Conservation (phyloP, 768 basidiomycete species). For the Dioszegia aurantiaca region DNA sequence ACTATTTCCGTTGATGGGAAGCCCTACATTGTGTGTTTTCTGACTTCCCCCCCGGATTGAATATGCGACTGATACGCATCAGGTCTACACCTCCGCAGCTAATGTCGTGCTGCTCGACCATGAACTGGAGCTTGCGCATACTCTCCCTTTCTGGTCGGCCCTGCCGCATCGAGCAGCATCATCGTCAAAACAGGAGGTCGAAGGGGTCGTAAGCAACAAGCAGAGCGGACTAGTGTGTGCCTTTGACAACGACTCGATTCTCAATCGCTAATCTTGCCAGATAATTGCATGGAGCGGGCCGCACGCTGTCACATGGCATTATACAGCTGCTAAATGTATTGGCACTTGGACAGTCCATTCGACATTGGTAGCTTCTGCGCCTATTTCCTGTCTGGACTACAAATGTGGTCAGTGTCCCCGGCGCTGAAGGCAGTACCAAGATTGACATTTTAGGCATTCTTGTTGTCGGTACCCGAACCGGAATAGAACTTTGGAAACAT, state of each 20-base stretch:
- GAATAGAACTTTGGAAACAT: conserved; percentile 41
- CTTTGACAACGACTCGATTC: not conserved
- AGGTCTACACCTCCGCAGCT: conserved; percentile 33
- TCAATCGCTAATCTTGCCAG: conserved; percentile 17
- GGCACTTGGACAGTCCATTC: conserved; percentile 34
- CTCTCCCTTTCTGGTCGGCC: conserved; percentile 35
- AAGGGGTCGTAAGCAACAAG: conserved; percentile 23
- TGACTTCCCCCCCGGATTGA: not conserved
- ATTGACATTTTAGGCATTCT: conserved; percentile 22
- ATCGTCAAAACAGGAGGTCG: conserved; percentile 19
- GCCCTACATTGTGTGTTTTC: conserved; percentile 31
- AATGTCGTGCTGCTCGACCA: conserved; percentile 32
- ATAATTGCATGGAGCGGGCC: conserved; percentile 40
- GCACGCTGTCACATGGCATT: conserved; percentile 39
- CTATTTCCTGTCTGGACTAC: conserved; percentile 32
- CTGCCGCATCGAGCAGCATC: conserved; percentile 33
- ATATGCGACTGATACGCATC: conserved; percentile 13
- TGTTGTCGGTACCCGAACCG: conserved; percentile 28
- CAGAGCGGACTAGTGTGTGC: not conserved
- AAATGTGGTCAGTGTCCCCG: conserved; percentile 23
- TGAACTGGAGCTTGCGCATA: conserved; percentile 28
- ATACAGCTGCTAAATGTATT: conserved; percentile 5
- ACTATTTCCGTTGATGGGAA: conserved; percentile 20
- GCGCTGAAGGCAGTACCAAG: not conserved
- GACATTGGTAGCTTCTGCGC: conserved; percentile 26